A percentile compares a stretch with the other conserved stretches of the same genome.
These are phyloP conservation scores for Nemania sp. DNA, from an alignment of 2,329 filamentous ascomycete species.

Conservation along the genomic window DNA sequence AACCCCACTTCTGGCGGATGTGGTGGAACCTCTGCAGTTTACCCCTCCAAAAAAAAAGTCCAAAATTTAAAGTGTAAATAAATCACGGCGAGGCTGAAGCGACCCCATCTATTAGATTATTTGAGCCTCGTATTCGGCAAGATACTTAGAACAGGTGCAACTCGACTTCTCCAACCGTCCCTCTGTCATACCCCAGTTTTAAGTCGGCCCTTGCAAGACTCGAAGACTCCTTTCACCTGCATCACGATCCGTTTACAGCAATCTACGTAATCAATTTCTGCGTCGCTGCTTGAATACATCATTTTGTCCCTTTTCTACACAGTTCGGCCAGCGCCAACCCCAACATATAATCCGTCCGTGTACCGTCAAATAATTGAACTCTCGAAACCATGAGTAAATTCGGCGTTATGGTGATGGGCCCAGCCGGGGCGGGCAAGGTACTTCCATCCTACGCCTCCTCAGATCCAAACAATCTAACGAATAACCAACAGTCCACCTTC, in stretches of 20 bases:
- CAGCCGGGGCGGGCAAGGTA: slow-evolving; percentile 93
- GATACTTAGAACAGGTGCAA: slow-evolving; percentile 5
- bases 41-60: slow-evolving; percentile 38
- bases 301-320: background rate
- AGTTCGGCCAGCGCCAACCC: background rate
- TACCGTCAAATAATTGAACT: too few relatives aligned
- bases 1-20: slow-evolving; percentile 15
- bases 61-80: background rate
- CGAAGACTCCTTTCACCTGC: background rate
- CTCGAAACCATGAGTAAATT: slow-evolving; percentile 83
- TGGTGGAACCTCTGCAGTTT: slow-evolving; percentile 9
- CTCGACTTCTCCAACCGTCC: background rate
- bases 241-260: background rate
- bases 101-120: slow-evolving; percentile 2
- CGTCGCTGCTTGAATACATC: background rate
- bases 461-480: background rate
- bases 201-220: background rate
- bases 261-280: too few relatives aligned
- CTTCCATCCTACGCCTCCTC: background rate
- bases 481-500: slow-evolving; percentile 82
- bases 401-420: slow-evolving; percentile 94
- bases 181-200: background rate
- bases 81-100: slow-evolving; percentile 29
- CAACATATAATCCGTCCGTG: background rate
- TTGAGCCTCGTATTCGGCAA: background rate